phyloP scores from a whole-genome alignment of 495 filamentous ascomycete species.

The Penicillium manginii region DNA sequence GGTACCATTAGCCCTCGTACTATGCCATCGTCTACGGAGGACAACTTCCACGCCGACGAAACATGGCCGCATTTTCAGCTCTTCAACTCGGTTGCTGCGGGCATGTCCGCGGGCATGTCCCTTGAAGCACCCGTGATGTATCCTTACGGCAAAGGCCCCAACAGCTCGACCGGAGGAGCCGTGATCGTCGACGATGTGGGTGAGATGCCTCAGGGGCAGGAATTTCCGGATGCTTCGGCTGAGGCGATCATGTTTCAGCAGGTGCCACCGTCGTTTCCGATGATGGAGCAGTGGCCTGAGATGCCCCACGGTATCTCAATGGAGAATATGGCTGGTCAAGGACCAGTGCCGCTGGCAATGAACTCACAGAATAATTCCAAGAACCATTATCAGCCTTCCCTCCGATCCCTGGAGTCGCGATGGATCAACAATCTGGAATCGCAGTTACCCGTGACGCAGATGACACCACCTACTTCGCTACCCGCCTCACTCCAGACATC shows the following conservation, averaged over 20 bases:
- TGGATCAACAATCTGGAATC: conserved; percentile 45
- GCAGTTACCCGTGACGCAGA: conserved; percentile 39
- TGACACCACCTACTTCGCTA: conserved; percentile 18
- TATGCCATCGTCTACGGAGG: conserved; percentile 48
- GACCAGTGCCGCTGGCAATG: conserved; percentile 27
- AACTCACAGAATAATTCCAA: conserved; percentile 31
- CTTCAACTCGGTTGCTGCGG: conserved; percentile 39
- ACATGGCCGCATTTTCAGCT: conserved; percentile 48
- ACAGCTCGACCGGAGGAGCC: conserved; percentile 33
- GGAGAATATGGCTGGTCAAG: conserved; percentile 29
- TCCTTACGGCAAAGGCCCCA: conserved; percentile 40
- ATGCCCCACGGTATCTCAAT: conserved; percentile 20
- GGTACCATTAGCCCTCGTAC: conserved; percentile 48
- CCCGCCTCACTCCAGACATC: conserved; percentile 22
- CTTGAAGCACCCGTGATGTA: conserved; percentile 44
- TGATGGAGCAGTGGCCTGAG: conserved; percentile 41
- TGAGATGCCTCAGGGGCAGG: conserved; percentile 39
- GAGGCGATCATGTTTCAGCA: conserved; percentile 44
- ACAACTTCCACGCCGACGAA: conserved; percentile 48
- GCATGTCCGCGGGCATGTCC: conserved; percentile 40
- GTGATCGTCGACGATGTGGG: conserved; percentile 49
- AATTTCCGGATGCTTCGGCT: conserved; percentile 36
- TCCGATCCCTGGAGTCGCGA: conserved; percentile 43
- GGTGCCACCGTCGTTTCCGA: conserved; percentile 38
- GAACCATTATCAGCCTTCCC: conserved; percentile 34